Evolutionary conservation across 768 basidiomycete species (phyloP), one percentile per base, ranked within the genome.

Genomic region (Amanita fuliginea): DNA sequence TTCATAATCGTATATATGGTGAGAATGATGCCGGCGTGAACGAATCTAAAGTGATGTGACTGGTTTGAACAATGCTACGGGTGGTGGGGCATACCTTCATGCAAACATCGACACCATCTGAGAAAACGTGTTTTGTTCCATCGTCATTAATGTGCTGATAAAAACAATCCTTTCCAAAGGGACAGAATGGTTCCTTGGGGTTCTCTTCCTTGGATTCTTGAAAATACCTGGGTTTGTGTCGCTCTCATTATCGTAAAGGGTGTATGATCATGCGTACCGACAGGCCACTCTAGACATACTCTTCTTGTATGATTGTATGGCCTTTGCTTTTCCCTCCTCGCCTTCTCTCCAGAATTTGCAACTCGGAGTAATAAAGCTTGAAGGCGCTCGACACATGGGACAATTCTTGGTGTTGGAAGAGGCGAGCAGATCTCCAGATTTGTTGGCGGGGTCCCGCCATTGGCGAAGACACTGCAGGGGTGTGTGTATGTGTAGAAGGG

Each of bases 161-260:
- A 61, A 91, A 87, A 60, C 87, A 91, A 51, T 90, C 87, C 42
- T 70, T 69, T 37, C 87, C 87, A 55, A 86, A 91, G 0, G 85
- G 87, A 63, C 87, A 91, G 47, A 74, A 74, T 0, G 80, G 80
- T 42, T 66, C 69, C 13, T 57, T 57, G 6, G 62, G 59, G 46
- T 62, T 58, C 40, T 64, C 62, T 6, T 62, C 60, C 34, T 67
- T 66, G 3, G 83, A 80, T 37, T 68, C 60, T 51, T 74, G 66
- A 61, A 88, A 88, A 57, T 86, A 80, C 46, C 84, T 86, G 49
- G 22, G 6, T 26, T 13, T 33, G 16, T 32, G 6, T 47, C 28
- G 14, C 13, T 40, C 30, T 7, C 32, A 19, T 11, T 39, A 41
- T 39, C 21, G 26, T 6, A 19, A 22, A 21, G 57, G 19, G 26